Evolutionary conservation across 306 rosid species (phyloP).

Genomic region (Luffa acutangula): DNA sequence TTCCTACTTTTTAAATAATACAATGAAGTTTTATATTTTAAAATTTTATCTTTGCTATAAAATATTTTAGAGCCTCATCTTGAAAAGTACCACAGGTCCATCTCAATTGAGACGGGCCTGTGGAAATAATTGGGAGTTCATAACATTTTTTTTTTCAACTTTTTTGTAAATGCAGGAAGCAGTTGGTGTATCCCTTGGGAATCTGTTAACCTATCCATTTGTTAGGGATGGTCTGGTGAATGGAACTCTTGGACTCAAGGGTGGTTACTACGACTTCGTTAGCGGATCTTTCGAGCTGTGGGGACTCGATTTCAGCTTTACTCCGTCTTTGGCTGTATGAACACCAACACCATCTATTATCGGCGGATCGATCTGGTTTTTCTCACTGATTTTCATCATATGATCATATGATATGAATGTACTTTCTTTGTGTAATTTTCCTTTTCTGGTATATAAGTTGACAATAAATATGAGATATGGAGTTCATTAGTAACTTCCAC

Average conservation of each 20-base stretch:
- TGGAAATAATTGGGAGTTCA: not conserved
- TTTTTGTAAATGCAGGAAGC: constrained; percentile 58
- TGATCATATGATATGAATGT: constrained; percentile 14
- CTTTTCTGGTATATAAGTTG: constrained; percentile 15
- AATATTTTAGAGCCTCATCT: no score
- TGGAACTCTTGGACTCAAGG: constrained; percentile 64
- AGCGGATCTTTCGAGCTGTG: constrained; percentile 84
- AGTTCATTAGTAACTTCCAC: constrained; percentile 3
- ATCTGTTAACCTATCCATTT: constrained; percentile 85
- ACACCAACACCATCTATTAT: constrained; percentile 38
- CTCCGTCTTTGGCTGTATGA: constrained; percentile 81
- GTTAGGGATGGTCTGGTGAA: constrained; percentile 88
- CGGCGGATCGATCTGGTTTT: constrained; percentile 33
- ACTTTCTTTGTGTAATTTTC: constrained; percentile 24
- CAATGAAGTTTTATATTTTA: no score
- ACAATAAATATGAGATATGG: constrained; percentile 20
- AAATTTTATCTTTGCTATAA: no score
- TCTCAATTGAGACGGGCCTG: not conserved
- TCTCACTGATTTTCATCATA: constrained; percentile 29
- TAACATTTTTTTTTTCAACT: not conserved
- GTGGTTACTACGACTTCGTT: constrained; percentile 84
- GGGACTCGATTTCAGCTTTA: constrained; percentile 72
- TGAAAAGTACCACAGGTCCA: no score
- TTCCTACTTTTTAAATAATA: no score
- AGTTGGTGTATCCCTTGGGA: constrained; percentile 72